Base-by-base conservation (phyloP, 345 rosid species). In the Passiflora organensis region DNA sequence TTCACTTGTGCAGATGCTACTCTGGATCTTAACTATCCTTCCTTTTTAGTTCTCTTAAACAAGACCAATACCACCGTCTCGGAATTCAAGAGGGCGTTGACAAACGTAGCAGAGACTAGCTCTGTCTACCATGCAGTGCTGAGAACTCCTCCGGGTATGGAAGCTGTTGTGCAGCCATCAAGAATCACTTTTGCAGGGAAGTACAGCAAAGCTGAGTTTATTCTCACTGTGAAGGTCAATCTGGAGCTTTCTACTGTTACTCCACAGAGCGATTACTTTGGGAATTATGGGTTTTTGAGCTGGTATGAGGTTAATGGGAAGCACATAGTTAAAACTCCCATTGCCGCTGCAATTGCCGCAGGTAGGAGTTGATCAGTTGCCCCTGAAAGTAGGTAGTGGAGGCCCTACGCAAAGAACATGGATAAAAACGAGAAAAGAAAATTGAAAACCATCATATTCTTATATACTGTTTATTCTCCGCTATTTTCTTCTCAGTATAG, bases 11-110 rank as follows among this genome's bases (percentile, higher is more conserved):
- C 45, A 3, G 10, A 60, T 4, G 67, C 72, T 1, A 74, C 52
- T 28, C 63, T 73, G 17, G 78, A 80, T 55, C 71, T 77, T 18
- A 80, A 80, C 43, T 82, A 77, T 59, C 88, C 81, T 4, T 80
- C 85, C 0, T 77, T 82, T 60, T 58, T 66, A 16, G 65, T 80
- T 43, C 59, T 78, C 57, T 59, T 80, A 55, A 80, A 77, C 68
- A 69, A 66, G 41, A 77, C 83, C 5, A 69, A 73, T 58, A 65
- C 78, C 3, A 67, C 69, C n/a, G 64, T 68, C 60, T 0, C 17
- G 41, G 69, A 61, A 25, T 78, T 78, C 72, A 72, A 58, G 64
- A 77, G 74, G 63, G 66, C 64, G 22, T 47, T 79, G 56, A 72
- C 62, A 10, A 79, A 75, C 54, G 72, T 68, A 17, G 84, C 37